Percentiles rank a stretch among this genome's conserved stretches.
Evolutionary conservation across 352 stramenopile species (phyloP).

Genomic region (Globisporangium barbulae): DNA sequence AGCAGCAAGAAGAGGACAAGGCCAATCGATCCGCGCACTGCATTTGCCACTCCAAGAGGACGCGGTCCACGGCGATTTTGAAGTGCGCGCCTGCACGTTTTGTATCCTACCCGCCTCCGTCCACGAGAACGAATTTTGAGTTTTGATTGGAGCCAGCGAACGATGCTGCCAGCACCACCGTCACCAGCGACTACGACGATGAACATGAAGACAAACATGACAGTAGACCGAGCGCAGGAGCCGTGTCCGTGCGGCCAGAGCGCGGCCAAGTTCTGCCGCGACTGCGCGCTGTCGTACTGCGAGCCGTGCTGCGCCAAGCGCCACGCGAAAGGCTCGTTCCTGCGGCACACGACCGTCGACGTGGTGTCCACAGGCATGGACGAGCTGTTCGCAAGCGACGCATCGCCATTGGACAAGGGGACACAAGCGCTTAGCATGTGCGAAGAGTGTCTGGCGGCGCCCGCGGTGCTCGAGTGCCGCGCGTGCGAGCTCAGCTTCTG

Average conservation of each 20-base stretch:
- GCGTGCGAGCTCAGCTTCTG: conserved; percentile 55
- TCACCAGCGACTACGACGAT: neutral
- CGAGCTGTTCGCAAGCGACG: neutral
- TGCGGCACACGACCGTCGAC: conserved; percentile 26
- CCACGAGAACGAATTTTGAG: neutral
- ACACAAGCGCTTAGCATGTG: conserved; percentile 22
- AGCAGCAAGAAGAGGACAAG: too few relatives aligned
- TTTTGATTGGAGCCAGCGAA: neutral
- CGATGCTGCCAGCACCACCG: neutral
- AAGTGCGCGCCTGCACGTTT: neutral
- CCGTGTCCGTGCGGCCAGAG: conserved; percentile 25
- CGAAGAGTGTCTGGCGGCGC: conserved; percentile 34
- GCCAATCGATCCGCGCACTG: too few relatives aligned
- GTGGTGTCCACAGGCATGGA: neutral
- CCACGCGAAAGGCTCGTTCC: conserved; percentile 35
- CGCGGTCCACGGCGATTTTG: too few relatives aligned
- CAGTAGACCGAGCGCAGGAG: neutral
- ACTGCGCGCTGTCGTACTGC: conserved; percentile 39
- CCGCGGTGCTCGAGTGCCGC: conserved; percentile 34
- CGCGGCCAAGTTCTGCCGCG: conserved; percentile 20
- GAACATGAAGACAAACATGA: neutral
- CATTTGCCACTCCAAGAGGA: too few relatives aligned
- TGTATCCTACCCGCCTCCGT: neutral
- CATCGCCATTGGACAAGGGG: conserved; percentile 6
- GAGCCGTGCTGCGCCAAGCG: conserved; percentile 23